Evolutionary conservation across 2,329 filamentous ascomycete species (phyloP).

Genomic region (Purpureocillium lavendulum): DNA sequence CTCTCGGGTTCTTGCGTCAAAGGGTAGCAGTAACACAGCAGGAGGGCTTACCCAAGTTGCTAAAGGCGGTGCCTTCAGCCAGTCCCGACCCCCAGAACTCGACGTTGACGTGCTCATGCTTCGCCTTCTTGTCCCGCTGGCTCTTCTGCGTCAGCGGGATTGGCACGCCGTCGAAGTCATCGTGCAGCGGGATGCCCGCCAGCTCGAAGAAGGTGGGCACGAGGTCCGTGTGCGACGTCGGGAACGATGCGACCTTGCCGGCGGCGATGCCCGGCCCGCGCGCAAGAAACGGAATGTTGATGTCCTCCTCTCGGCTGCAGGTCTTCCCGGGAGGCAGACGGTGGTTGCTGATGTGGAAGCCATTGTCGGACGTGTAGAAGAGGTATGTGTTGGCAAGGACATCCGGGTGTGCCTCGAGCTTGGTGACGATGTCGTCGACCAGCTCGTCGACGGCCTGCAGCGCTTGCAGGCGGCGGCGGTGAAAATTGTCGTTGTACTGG

Average conservation of each 20-base stretch:
- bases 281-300: constrained; percentile 48
- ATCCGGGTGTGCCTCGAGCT: constrained; percentile 37
- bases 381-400: constrained; percentile 55
- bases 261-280: constrained; percentile 44
- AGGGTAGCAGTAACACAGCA: no score
- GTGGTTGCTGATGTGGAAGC: constrained; percentile 53
- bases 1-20: no score
- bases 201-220: constrained; percentile 49
- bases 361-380: constrained; percentile 52
- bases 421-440: constrained; percentile 35
- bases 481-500: constrained; percentile 40
- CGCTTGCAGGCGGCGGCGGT: constrained; percentile 40
- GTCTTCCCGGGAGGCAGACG: constrained; percentile 49
- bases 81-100: constrained; percentile 45
- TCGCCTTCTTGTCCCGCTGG: constrained; percentile 10
- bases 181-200: constrained; percentile 29
- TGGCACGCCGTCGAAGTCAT: constrained; percentile 48
- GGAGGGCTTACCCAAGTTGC: constrained; percentile 5
- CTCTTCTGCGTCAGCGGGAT: constrained; percentile 32
- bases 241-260: constrained; percentile 27
- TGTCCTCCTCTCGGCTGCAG: constrained; percentile 50
- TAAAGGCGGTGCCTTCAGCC: constrained; percentile 25
- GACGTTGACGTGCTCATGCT: constrained; percentile 48
- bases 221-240: constrained; percentile 55
- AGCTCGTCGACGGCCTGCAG: constrained; percentile 49